These are phyloP conservation scores for Lactarius pseudohatsudake DNA, from an alignment of 768 basidiomycete species.

Conservation along the genomic window DNA sequence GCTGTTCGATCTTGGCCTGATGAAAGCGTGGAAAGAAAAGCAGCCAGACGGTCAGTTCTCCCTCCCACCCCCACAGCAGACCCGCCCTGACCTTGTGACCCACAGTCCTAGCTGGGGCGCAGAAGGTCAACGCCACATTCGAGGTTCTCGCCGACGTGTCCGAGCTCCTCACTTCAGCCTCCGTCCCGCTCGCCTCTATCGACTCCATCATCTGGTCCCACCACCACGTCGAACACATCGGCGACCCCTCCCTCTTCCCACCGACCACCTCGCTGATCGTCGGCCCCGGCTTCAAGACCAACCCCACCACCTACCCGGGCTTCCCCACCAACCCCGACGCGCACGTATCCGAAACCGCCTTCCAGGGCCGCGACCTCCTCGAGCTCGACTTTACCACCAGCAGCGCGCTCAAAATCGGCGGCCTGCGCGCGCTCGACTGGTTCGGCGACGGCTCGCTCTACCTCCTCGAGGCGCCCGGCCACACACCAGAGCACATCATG, in stretches of 20 bases:
- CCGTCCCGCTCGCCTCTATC: constrained; percentile 1
- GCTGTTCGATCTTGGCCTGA: constrained; percentile 5
- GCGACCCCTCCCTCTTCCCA: constrained; percentile 6
- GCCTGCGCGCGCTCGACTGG: constrained; percentile 3
- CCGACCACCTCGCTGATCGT: neutral
- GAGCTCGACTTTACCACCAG: neutral
- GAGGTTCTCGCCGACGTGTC: neutral
- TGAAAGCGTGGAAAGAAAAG: neutral
- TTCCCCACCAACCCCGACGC: neutral
- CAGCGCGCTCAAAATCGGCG: neutral
- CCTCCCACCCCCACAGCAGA: neutral
- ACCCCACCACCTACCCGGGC: neutral
- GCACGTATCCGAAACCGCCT: neutral
- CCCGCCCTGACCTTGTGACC: neutral
- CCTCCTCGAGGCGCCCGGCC: neutral
- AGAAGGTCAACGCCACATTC: neutral
- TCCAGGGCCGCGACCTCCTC: neutral
- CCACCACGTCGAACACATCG: neutral
- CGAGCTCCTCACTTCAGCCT: constrained; percentile 1
- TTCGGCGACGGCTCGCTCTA: neutral
- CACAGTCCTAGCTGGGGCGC: neutral
- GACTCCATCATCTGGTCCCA: constrained; percentile 7
- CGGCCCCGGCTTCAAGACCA: constrained; percentile 2
- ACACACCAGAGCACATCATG: neutral
- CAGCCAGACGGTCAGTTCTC: neutral